Base-by-base conservation (phyloP, 2,329 filamentous ascomycete genomes). In the Alternaria triticina region DNA sequence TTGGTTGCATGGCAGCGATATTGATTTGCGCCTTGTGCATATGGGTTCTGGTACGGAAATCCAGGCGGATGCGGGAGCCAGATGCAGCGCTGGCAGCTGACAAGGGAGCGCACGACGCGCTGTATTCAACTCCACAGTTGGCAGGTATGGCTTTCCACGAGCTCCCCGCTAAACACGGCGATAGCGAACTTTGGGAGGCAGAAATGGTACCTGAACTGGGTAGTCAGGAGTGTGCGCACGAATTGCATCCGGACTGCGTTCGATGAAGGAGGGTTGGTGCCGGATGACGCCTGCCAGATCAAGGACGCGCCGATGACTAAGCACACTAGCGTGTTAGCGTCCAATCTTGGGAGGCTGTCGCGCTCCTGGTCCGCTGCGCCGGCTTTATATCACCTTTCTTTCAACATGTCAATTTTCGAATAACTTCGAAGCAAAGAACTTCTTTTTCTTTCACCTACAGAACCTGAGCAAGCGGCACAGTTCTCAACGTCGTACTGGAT, bases 361-460 rank as follows among this genome's bases (percentile, higher is more conserved):
- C 36, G 36, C 15, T 17, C 1, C 5, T 11, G n/a, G 15, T 3
- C 8, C 5, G 36, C n/a, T 6, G 33, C 33, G 33, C 33, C 9
- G 6, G n/a, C 4, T 17, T 10, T 11, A 40, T 9, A 40, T 9
- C 15, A 40, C n/a, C 5, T 40, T 30, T 17, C 9, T 17, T 11
- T 40, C 36, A 17, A 11, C n/a, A 36, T 6, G 2, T 17, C 5
- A 40, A 3, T 17, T 40, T 9, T 40, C n/a, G 11, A 2, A 40
- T 0, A 17, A 6, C 5, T 17, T n/a, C 5, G 15, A 6, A 40
- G 4, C 15, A 10, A 17, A 17, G 2, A 17, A 1, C 9, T 11
- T 6, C 15, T 2, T 40, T 3, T 10, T 17, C 0, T 6, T 40
- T 6, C 0, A 0, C 36, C n/a, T 3, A 17, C n/a, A 17, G 15